Base-by-base conservation (phyloP, 768 basidiomycete genomes). In the Terana coerulea region DNA sequence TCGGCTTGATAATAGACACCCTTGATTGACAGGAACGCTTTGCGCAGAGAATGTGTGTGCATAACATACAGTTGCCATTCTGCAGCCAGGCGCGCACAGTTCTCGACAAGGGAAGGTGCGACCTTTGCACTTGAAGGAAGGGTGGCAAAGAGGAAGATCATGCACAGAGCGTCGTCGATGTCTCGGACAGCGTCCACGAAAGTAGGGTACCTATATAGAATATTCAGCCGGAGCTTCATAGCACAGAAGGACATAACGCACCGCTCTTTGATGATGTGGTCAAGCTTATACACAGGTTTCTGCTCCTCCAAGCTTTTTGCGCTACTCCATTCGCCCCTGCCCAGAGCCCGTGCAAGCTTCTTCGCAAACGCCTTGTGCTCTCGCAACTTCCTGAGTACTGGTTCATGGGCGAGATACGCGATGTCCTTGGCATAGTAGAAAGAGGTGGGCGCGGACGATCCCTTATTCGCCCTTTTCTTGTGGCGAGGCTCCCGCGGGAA, bases 341-440 rank as follows among this genome's bases (percentile, higher is more conserved):
- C 97, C 35, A 99, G 75, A 9, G 97, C 95, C 51, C 91, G 79
- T 40, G 91, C 86, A 39, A 99, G 79, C 70, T 97, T 97, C 73
- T 98, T 98, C 2, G 97, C 95, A 60, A 98, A 98, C 1, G 94
- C 86, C 68, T 99, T 99, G 74, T 99, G 97, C 66, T 98, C 94
- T 63, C 97, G 76, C 45, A 99, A 76, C 68, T 92, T 97, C 67
- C 83, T 84, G 22, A 99, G 75, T 10, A 98, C 84, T 1, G 97
- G 97, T 66, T 99, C 97, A 67, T 99, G 97, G 4, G 92, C 86
- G 29, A 99, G 83, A 70, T 95, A 98, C 51, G 91, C 89, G 58
- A 99, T 95, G 65, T 99, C 97, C 72, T 99, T 99, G 24, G 91
- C 76, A 67, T 98, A 98, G 73, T 99, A 99, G 73, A 98, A 99